These are phyloP conservation scores for Graphilbum sp. DNA, from an alignment of 2,329 filamentous ascomycete species.

Conservation along the genomic window DNA sequence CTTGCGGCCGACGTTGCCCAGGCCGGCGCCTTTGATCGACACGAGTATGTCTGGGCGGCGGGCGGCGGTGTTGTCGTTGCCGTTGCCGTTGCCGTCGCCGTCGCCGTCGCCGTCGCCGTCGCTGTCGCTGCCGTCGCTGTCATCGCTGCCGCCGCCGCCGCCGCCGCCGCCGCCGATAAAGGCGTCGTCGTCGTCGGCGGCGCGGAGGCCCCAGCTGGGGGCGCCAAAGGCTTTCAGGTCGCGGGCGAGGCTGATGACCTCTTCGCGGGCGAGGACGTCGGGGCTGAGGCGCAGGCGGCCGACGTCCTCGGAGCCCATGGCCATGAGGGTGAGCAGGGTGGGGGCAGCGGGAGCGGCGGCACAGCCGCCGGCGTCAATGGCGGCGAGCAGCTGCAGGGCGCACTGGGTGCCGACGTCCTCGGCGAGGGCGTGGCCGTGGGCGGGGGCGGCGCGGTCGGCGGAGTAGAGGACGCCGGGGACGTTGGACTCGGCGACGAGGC, in stretches of 20 bases:
- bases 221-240: constrained; percentile 82
- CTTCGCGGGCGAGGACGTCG: constrained; percentile 67
- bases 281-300: constrained; percentile 69
- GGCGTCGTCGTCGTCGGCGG: constrained; percentile 48
- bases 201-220: constrained; percentile 77
- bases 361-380: constrained; percentile 68
- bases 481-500: constrained; percentile 82
- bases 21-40: constrained; percentile 80
- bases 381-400: constrained; percentile 77
- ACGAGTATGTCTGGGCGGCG: constrained; percentile 75
- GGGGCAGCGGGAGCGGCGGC: constrained; percentile 54
- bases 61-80: too few relatives aligned
- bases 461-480: constrained; percentile 68
- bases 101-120: constrained; percentile 34
- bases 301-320: constrained; percentile 94
- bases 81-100: constrained; percentile 35
- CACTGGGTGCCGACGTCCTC: constrained; percentile 84
- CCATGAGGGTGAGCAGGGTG: constrained; percentile 78
- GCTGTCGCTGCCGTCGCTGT: constrained; percentile 38
- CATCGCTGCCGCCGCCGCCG: constrained; percentile 42
- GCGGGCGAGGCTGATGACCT: constrained; percentile 62
- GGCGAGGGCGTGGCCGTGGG: constrained; percentile 64
- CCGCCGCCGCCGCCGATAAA: too few relatives aligned
- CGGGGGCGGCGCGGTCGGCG: constrained; percentile 62
- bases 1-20: constrained; percentile 93